A percentile compares a stretch with the other conserved stretches of the same genome.
These are phyloP conservation scores for Cladosporium sp. DNA, from an alignment of 2,329 filamentous ascomycete species.

Conservation along the genomic window DNA sequence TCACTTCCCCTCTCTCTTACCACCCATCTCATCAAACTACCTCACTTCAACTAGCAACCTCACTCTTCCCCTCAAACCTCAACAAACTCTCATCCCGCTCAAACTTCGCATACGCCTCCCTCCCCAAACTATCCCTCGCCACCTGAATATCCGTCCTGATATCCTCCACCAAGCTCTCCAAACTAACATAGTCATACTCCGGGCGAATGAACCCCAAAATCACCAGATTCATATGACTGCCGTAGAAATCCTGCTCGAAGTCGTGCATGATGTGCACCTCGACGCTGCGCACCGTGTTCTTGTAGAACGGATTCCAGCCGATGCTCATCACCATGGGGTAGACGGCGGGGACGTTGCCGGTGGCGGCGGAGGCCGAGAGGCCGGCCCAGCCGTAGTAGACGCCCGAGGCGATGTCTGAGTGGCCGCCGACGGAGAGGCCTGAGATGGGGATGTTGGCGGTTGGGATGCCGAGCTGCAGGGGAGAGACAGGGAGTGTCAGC, in stretches of 20 bases:
- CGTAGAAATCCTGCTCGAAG: slow-evolving; percentile 84
- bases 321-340: slow-evolving; percentile 92
- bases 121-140: slow-evolving; percentile 68
- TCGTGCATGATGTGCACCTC: slow-evolving; percentile 65
- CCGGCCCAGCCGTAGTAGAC: slow-evolving; percentile 94
- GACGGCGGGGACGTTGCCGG: slow-evolving; percentile 42
- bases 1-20: not conserved
- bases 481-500: not conserved
- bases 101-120: slow-evolving; percentile 60
- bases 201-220: slow-evolving; percentile 86
- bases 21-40: not conserved
- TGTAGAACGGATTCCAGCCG: slow-evolving; percentile 97
- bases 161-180: slow-evolving; percentile 82
- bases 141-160: slow-evolving; percentile 89
- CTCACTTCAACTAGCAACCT: slow-evolving; percentile 25
- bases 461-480: slow-evolving; percentile 79
- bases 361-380: slow-evolving; percentile 47
- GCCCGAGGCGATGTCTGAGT: slow-evolving; percentile 66
- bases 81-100: slow-evolving; percentile 48
- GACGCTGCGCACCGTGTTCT: slow-evolving; percentile 81
- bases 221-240: slow-evolving; percentile 71
- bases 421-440: slow-evolving; percentile 68
- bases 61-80: slow-evolving; percentile 35
- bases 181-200: slow-evolving; percentile 81
- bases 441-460: slow-evolving; percentile 81